phyloP scores from a whole-genome alignment of 2,329 filamentous ascomycete species.

The Botrytis deweyae region DNA sequence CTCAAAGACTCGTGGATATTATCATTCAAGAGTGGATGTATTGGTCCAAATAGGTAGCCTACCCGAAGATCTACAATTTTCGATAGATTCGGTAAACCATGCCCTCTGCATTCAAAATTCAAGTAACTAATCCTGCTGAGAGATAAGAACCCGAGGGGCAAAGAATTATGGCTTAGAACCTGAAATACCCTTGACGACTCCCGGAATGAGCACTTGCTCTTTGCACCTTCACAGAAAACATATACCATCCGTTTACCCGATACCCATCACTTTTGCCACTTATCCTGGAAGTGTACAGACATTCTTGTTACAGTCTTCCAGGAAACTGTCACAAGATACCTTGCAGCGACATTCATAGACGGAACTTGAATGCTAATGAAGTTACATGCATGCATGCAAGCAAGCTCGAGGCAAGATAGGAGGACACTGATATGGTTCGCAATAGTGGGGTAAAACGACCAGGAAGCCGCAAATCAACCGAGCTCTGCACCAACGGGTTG shows the following conservation, averaged over 20 bases:
- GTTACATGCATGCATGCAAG: background rate
- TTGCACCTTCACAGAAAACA: background rate
- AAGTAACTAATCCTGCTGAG: background rate
- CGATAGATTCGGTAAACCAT: background rate
- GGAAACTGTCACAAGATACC: background rate
- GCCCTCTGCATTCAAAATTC: background rate
- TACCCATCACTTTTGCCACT: background rate
- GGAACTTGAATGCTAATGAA: background rate
- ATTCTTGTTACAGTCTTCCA: background rate
- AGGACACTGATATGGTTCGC: background rate
- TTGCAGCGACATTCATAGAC: background rate
- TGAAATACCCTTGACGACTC: background rate
- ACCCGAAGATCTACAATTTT: background rate
- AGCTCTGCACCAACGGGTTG: background rate
- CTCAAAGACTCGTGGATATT: background rate
- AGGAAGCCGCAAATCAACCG: background rate
- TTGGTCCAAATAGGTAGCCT: background rate
- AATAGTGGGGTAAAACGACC: background rate
- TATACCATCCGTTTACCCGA: background rate
- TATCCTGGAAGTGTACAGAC: background rate
- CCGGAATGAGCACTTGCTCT: background rate
- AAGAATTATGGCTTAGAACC: background rate
- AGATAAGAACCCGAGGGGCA: background rate
- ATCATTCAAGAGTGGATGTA: background rate
- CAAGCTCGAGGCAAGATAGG: background rate